A percentile compares a stretch with the other conserved stretches of the same genome.
These are phyloP conservation scores for Neofusicoccum parvum DNA, from an alignment of 2,329 filamentous ascomycete genomes.

Conservation along the genomic window DNA sequence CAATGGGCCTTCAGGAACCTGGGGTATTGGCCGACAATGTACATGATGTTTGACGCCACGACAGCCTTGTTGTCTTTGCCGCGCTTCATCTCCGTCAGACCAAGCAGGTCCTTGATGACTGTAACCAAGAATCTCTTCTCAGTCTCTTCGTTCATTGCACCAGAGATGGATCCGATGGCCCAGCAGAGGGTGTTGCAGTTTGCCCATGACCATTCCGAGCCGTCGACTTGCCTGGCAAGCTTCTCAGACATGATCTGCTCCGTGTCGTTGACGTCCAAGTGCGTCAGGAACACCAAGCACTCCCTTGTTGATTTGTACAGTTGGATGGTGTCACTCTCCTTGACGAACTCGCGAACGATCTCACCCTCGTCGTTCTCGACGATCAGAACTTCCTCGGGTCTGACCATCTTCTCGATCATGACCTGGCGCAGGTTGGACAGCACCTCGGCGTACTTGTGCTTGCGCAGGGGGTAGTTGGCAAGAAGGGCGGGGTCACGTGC, in stretches of 20 bases:
- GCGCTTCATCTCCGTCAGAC: conserved; percentile 97
- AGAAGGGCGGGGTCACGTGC: conserved; percentile 84
- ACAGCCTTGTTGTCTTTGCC: conserved; percentile 99
- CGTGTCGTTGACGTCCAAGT: conserved; percentile 95
- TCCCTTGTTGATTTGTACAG: conserved; percentile 99
- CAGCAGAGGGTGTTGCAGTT: conserved; percentile 99
- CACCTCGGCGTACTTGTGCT: conserved; percentile 97
- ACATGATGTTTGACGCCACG: conserved; percentile 99
- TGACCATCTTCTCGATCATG: conserved; percentile 99
- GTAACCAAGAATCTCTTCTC: conserved; percentile 98
- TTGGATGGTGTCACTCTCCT: conserved; percentile 98
- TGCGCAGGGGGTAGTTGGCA: conserved; percentile 87
- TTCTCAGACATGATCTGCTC: conserved; percentile 99
- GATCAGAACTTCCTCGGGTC: conserved; percentile 94
- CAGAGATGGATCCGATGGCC: conserved; percentile 97
- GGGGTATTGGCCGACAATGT: conserved; percentile 98
- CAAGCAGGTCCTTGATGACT: conserved; percentile 96
- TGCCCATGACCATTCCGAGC: conserved; percentile 96
- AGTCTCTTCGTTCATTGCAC: conserved; percentile 99
- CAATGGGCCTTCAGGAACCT: conserved; percentile 98
- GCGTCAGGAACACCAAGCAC: conserved; percentile 94
- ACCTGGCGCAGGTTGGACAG: conserved; percentile 91
- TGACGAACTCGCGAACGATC: conserved; percentile 98
- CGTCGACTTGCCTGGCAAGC: conserved; percentile 90
- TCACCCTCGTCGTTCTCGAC: conserved; percentile 99